Conservation (phyloP, 2,329 filamentous ascomycete genomes). For the Pleochaeta shiraiana region DNA sequence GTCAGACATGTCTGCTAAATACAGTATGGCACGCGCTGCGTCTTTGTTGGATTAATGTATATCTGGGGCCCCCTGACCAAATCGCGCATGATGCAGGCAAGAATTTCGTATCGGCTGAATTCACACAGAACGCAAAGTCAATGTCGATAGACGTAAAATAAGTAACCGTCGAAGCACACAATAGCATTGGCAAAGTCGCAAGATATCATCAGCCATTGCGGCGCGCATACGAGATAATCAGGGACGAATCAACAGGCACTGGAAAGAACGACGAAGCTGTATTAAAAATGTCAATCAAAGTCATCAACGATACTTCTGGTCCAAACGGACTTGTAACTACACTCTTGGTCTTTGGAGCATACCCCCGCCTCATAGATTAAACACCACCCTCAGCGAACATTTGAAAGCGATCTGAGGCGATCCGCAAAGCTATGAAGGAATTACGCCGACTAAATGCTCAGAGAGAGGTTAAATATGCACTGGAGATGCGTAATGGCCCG, state of each 20-base stretch:
- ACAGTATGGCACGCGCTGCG: conserved; percentile 1
- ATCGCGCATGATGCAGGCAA: conserved; percentile 1
- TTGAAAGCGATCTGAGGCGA: background rate
- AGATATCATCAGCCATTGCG: background rate
- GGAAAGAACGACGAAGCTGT: background rate
- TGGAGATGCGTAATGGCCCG: conserved; percentile 3
- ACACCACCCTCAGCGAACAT: background rate
- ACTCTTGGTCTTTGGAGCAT: conserved; percentile 3
- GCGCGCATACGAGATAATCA: background rate
- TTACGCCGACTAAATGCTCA: conserved; percentile 1
- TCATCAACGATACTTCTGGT: background rate
- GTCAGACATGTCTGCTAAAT: background rate
- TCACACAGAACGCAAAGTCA: background rate
- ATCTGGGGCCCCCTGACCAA: background rate
- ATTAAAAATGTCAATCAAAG: background rate
- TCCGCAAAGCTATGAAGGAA: conserved; percentile 6
- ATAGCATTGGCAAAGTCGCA: conserved; percentile 4
- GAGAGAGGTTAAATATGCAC: conserved; percentile 3
- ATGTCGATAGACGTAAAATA: background rate
- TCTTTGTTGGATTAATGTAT: background rate
- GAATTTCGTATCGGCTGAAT: conserved; percentile 5
- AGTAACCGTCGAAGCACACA: conserved; percentile 2
- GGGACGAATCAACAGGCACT: background rate
- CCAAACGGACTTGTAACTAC: background rate
- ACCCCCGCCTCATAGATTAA: background rate